Base-by-base conservation (phyloP, 2,329 filamentous ascomycete genomes). In the Fusarium sp. region DNA sequence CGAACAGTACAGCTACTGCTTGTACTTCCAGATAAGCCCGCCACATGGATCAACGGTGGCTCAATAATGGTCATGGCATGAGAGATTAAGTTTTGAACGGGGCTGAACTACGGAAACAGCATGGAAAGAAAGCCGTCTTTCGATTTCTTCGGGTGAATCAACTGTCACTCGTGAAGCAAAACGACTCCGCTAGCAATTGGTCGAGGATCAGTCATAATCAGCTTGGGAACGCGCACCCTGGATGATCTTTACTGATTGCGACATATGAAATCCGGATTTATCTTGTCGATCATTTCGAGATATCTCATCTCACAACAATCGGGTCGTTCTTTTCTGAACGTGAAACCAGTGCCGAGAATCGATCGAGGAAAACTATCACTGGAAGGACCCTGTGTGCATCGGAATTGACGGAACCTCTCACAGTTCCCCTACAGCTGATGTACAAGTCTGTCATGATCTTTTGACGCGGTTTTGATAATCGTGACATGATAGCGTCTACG, bases 171-270 rank as follows among this genome's bases (percentile, higher is more conserved):
- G 11, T 2, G 9, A 8, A 20, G 13, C 7, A 22, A 7, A 43
- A 22, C 12, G 22, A 3, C n/a, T 41, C 32, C 10, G 34, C 34
- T 41, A 41, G 24, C 32, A 20, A 52, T 9, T 52, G 18, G 9
- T 52, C 32, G 7, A 10, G 22, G 27, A 29, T 43, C 27, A 30
- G 47, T 47, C 9, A 5, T 29, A 43, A 58, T 54, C 40, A 24
- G 24, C 24, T 59, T 43, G 32, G 16, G 45, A 34, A 53, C 49
- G 38, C 34, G 47, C 51, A 46, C 11, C n/a, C 15, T 6, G 15
- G 67, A 12, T 34, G 54, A 70, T 70, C 64, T 2, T 55, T 70
- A 48, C 68, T 62, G 3, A 8, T 44, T 52, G 10, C 24, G 18
- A 43, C 2, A 9, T 15, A 8, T 11, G 15, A 32, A 44, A 62